Evolutionary conservation across 371 early-diverging fungal genomes (phyloP).

Genomic region (Apophysomyces ossiformis): DNA sequence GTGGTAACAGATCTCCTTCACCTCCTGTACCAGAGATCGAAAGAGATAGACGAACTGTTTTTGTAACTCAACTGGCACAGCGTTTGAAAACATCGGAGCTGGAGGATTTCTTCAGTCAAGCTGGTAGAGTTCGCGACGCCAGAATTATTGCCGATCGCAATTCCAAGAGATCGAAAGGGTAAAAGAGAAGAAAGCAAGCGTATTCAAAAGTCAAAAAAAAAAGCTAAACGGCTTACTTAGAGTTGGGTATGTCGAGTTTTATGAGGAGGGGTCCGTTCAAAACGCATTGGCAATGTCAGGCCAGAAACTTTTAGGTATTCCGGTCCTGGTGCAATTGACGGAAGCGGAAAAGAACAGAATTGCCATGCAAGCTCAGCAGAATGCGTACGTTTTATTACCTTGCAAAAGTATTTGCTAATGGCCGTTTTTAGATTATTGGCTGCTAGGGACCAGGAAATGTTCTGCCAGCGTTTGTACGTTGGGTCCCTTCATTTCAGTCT

Average conservation of each 20-base stretch:
- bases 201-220: background rate
- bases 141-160: slow-evolving; percentile 88
- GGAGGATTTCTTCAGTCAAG: slow-evolving; percentile 84
- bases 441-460: slow-evolving; percentile 39
- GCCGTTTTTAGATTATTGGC: slow-evolving; percentile 3
- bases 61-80: slow-evolving; percentile 91
- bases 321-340: slow-evolving; percentile 89
- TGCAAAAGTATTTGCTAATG: background rate
- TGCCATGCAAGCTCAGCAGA: slow-evolving; percentile 59
- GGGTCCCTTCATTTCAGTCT: slow-evolving; percentile 83
- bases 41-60: slow-evolving; percentile 92
- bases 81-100: slow-evolving; percentile 81
- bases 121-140: slow-evolving; percentile 89
- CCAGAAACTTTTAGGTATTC: slow-evolving; percentile 91
- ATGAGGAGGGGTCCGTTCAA: slow-evolving; percentile 81
- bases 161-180: slow-evolving; percentile 93
- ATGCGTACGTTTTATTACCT: slow-evolving; percentile 49
- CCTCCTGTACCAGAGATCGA: slow-evolving; percentile 74
- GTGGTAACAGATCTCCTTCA: slow-evolving; percentile 66
- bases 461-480: slow-evolving; percentile 79
- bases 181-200: slow-evolving; percentile 17
- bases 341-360: slow-evolving; percentile 94
- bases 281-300: slow-evolving; percentile 88
- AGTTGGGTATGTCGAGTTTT: slow-evolving; percentile 94
- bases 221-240: slow-evolving; percentile 25